These are phyloP conservation scores for Colletotrichum noveboracense DNA, from an alignment of 2,329 filamentous ascomycete species.

Conservation along the genomic window DNA sequence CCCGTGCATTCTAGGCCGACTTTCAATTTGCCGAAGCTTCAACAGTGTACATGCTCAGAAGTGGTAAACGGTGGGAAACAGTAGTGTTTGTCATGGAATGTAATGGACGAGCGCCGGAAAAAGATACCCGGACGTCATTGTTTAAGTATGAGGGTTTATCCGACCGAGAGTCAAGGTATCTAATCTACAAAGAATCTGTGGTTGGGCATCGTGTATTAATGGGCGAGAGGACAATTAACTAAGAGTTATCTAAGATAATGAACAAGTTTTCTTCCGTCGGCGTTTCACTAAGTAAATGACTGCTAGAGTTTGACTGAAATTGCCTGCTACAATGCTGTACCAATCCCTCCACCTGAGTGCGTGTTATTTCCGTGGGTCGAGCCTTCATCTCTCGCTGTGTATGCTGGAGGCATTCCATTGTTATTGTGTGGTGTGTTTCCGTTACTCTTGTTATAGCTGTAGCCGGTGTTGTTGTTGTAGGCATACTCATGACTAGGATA, in stretches of 20 bases:
- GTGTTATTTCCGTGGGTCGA: not conserved
- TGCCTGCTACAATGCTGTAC: not conserved
- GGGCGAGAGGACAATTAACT: not conserved
- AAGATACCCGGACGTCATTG: no score
- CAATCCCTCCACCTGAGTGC: not conserved
- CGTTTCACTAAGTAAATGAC: not conserved
- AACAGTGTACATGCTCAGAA: no score
- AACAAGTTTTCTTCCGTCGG: not conserved
- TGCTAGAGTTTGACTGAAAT: not conserved
- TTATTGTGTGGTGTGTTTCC: no score
- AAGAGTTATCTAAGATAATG: not conserved
- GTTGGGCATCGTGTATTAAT: fast-evolving
- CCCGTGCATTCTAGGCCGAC: no score
- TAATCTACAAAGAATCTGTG: fast-evolving
- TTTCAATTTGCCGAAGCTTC: fast-evolving
- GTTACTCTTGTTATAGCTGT: not conserved
- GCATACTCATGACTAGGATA: not conserved
- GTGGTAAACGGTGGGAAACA: fast-evolving
- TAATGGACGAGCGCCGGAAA: fast-evolving
- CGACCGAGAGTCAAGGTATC: not conserved
- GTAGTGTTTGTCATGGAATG: no score
- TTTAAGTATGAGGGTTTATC: not conserved
- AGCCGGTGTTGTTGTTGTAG: not conserved
- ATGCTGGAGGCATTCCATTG: not conserved
- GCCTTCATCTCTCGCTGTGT: not conserved